Percentiles rank a stretch among this genome's conserved stretches.
phyloP scores from a whole-genome alignment of 2,329 filamentous ascomycete species.

The Anthostomella pinea region DNA sequence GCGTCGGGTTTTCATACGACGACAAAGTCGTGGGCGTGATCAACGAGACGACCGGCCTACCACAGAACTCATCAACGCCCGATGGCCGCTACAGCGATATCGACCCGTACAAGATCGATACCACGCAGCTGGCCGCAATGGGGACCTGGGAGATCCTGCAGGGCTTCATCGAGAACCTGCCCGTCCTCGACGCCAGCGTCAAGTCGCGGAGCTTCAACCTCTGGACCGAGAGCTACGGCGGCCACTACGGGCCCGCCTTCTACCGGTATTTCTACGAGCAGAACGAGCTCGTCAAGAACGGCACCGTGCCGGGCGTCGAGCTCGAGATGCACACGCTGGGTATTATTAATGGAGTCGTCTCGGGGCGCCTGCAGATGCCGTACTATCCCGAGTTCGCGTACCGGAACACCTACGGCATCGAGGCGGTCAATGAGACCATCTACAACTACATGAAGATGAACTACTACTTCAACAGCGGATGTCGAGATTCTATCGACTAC shows the following conservation, averaged over 20 bases:
- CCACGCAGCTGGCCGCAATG: constrained; percentile 26
- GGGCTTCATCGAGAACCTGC: constrained; percentile 26
- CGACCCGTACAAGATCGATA: constrained; percentile 26
- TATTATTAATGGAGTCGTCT: constrained; percentile 56
- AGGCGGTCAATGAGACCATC: constrained; percentile 53
- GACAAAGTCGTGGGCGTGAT: constrained; percentile 25
- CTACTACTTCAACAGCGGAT: constrained; percentile 44
- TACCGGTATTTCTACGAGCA: constrained; percentile 57
- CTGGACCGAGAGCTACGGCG: constrained; percentile 54
- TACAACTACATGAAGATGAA: constrained; percentile 56
- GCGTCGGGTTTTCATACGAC: constrained; percentile 30
- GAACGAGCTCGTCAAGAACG: constrained; percentile 52
- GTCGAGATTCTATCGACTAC: constrained; percentile 47
- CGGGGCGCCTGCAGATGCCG: constrained; percentile 45
- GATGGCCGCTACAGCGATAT: constrained; percentile 30
- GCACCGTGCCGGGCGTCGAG: constrained; percentile 43
- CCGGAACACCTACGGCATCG: constrained; percentile 43
- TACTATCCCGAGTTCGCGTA: constrained; percentile 39
- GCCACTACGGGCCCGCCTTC: constrained; percentile 41
- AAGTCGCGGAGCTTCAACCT: constrained; percentile 54
- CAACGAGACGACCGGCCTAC: constrained; percentile 24
- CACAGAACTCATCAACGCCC: constrained; percentile 23
- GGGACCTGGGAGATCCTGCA: constrained; percentile 31
- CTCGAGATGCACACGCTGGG: constrained; percentile 54
- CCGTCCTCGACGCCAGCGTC: constrained; percentile 42